Percentiles rank a stretch among this genome's conserved stretches.
Evolutionary conservation across 345 rosid species (phyloP).

Genomic region (Salix udensis): DNA sequence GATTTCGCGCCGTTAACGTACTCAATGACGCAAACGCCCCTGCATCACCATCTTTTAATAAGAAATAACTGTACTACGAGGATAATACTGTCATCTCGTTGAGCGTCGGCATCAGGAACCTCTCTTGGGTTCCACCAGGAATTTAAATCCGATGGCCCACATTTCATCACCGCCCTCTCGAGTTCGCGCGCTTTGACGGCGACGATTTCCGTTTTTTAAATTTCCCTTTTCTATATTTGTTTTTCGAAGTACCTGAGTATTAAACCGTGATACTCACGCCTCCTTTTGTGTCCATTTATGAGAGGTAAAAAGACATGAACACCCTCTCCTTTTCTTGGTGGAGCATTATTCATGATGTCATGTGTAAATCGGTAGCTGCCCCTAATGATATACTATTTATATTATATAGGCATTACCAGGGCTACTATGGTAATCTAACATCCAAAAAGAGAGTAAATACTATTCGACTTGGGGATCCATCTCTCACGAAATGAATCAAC

Average conservation of each 20-base stretch:
- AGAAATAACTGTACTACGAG: not conserved
- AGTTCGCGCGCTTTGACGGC: conserved; percentile 42
- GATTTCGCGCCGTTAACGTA: not conserved
- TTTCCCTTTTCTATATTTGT: not conserved
- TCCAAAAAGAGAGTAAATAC: no score
- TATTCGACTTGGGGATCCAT: not conserved
- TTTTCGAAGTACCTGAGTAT: not conserved
- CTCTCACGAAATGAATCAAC: not conserved
- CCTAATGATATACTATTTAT: no score
- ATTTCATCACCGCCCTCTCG: conserved; percentile 16
- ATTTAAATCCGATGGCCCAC: conserved; percentile 34
- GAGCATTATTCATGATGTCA: not conserved
- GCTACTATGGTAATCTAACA: not conserved
- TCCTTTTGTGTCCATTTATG: not conserved
- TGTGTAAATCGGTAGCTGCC: no score
- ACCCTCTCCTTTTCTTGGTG: not conserved
- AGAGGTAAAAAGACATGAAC: conserved; percentile 15
- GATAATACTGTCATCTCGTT: not conserved
- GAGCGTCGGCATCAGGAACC: not conserved
- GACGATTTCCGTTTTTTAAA: conserved; percentile 10
- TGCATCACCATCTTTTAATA: not conserved
- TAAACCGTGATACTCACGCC: conserved; percentile 11
- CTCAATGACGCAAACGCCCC: conserved; percentile 4
- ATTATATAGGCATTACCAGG: not conserved
- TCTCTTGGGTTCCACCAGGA: conserved; percentile 14